Percentiles rank a stretch among this genome's conserved stretches.
These are phyloP conservation scores for Fraxinus greggii DNA, from an alignment of 305 asterid species.

Conservation along the genomic window DNA sequence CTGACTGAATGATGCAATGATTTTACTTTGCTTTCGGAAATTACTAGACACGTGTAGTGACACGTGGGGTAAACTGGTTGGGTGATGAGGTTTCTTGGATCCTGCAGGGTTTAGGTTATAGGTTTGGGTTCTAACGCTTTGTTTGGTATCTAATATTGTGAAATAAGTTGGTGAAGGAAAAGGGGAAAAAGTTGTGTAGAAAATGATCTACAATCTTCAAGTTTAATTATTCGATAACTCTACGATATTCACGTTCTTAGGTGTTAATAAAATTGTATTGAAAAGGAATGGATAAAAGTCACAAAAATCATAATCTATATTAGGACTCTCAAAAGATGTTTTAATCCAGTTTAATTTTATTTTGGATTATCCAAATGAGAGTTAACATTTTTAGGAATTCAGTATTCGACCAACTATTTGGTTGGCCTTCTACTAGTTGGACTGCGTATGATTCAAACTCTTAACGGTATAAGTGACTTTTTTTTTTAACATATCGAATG, in stretches of 20 bases:
- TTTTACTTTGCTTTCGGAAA: slow-evolving; percentile 11
- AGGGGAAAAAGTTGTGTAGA: background rate
- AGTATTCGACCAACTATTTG: background rate
- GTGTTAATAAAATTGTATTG: background rate
- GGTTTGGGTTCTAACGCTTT: background rate
- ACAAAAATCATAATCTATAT: background rate
- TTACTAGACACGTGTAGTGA: slow-evolving; percentile 39
- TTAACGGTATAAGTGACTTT: background rate
- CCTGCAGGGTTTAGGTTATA: background rate
- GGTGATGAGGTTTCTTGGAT: slow-evolving; percentile 33
- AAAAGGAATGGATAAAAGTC: background rate
- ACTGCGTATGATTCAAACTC: background rate
- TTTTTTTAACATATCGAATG: background rate
- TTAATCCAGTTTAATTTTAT: background rate
- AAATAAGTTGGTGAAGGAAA: background rate
- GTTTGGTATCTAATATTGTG: slow-evolving; percentile 18
- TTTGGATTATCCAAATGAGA: background rate
- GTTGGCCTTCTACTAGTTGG: background rate
- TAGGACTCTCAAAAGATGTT: background rate
- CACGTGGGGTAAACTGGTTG: slow-evolving; percentile 34
- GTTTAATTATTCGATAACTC: background rate
- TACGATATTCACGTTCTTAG: background rate
- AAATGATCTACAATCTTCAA: background rate
- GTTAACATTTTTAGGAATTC: background rate
- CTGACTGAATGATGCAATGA: background rate